Evolutionary conservation across 495 filamentous ascomycete species (phyloP).

Genomic region (Tirmania nivea): DNA sequence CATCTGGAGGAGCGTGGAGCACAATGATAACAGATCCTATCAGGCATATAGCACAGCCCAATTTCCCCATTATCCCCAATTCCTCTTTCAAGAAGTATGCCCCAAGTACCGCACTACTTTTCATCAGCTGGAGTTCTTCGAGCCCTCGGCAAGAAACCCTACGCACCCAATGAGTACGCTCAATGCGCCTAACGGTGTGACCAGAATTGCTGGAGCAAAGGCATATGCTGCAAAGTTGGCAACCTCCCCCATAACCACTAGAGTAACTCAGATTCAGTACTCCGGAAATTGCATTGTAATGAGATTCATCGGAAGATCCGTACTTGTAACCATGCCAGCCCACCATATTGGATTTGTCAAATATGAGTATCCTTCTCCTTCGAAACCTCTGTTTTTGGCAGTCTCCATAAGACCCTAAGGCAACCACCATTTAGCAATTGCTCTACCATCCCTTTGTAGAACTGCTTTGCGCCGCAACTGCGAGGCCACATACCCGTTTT

Average conservation of each 20-base stretch:
- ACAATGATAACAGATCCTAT: constrained; percentile 95
- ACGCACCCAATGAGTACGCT: constrained; percentile 73
- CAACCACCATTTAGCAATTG: neutral
- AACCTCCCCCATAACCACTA: constrained; percentile 67
- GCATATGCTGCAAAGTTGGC: constrained; percentile 96
- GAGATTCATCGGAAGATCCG: constrained; percentile 10
- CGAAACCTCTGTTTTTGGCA: constrained; percentile 76
- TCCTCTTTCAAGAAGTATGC: constrained; percentile 83
- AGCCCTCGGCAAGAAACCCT: neutral
- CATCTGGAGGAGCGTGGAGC: constrained; percentile 84
- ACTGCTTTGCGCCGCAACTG: neutral
- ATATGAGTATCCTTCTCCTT: constrained; percentile 90
- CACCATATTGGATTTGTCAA: constrained; percentile 86
- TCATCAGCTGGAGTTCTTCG: neutral
- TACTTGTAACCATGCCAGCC: constrained; percentile 75
- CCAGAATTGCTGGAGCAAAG: constrained; percentile 90
- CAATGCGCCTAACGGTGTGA: constrained; percentile 81
- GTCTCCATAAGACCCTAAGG: constrained; percentile 69
- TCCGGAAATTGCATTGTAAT: neutral
- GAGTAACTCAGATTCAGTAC: constrained; percentile 2
- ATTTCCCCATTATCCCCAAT: constrained; percentile 68
- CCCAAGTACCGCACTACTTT: constrained; percentile 53
- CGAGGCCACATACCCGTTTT: constrained; percentile 44
- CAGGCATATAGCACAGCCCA: constrained; percentile 88
- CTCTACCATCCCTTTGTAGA: neutral